A percentile compares a stretch with the other conserved stretches of the same genome.
phyloP scores from a whole-genome alignment of 2,329 filamentous ascomycete genomes.

The Zalaria sp. region DNA sequence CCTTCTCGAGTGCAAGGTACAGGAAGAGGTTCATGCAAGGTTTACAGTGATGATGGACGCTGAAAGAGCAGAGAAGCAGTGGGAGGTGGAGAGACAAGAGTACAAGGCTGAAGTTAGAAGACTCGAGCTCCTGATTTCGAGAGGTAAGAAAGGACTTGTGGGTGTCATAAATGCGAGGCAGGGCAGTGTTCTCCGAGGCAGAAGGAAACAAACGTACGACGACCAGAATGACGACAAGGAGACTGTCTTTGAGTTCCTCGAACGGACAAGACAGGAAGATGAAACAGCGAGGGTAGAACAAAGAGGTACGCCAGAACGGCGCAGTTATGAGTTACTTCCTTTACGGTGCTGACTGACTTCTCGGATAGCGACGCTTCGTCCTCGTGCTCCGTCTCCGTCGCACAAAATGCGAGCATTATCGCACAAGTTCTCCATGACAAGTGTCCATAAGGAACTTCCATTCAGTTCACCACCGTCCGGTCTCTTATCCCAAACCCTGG shows the following conservation, averaged over 20 bases:
- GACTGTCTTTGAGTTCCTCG: conserved; percentile 19
- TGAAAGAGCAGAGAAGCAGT: conserved; percentile 17
- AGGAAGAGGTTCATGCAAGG: conserved; percentile 13
- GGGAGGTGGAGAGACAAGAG: conserved; percentile 17
- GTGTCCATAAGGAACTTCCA: conserved; percentile 15
- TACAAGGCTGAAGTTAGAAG: conserved; percentile 29
- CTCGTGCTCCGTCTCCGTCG: conserved; percentile 21
- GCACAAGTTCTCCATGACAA: conserved; percentile 18
- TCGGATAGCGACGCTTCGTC: conserved; percentile 10
- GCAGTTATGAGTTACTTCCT: too few species aligned
- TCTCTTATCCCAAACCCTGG: conserved; percentile 1
- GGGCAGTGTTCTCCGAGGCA: conserved; percentile 22
- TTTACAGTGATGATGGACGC: conserved; percentile 10
- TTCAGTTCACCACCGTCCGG: conserved; percentile 8
- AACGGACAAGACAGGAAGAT: conserved; percentile 13
- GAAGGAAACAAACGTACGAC: conserved; percentile 10
- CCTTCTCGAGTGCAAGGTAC: conserved; percentile 13
- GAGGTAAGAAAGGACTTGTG: conserved; percentile 24
- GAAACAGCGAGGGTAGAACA: conserved; percentile 12
- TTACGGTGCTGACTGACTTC: too few species aligned
- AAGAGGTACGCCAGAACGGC: conserved; percentile 12
- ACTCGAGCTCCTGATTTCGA: conserved; percentile 29
- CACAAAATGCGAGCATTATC: conserved; percentile 24
- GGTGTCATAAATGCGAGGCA: conserved; percentile 27
- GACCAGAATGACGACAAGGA: conserved; percentile 12